phyloP scores from a whole-genome alignment of 495 filamentous ascomycete species.

The Annulohypoxylon bovei region DNA sequence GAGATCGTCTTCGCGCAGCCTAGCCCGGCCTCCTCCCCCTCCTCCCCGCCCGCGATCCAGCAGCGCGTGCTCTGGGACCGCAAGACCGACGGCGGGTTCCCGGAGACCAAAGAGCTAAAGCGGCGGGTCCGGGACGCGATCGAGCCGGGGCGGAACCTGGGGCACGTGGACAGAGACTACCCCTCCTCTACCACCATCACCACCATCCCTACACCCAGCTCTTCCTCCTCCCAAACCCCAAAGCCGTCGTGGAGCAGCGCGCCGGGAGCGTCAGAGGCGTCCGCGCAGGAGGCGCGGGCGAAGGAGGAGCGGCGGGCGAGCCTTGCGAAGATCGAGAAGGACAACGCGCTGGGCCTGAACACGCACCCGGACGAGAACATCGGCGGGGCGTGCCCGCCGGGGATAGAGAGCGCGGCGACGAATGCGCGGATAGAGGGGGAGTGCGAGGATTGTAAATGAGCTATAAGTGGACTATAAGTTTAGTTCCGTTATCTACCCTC shows the following conservation, averaged over 20 bases:
- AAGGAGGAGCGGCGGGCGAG: background rate
- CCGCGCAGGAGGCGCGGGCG: background rate
- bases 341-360: conserved; percentile 20
- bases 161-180: conserved; percentile 77
- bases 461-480: background rate
- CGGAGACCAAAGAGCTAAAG: conserved; percentile 92
- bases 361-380: conserved; percentile 20
- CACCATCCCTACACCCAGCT: no score
- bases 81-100: conserved; percentile 88
- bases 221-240: background rate
- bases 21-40: conserved; percentile 11
- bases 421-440: conserved; percentile 16
- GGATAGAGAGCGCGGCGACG: conserved; percentile 18
- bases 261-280: background rate
- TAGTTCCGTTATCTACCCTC: no score
- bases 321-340: conserved; percentile 3
- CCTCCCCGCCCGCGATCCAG: conserved; percentile 53
- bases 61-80: conserved; percentile 81
- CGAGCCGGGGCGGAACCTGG: conserved; percentile 77
- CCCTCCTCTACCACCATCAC: background rate
- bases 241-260: background rate
- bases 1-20: conserved; percentile 60
- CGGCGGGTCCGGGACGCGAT: conserved; percentile 85
- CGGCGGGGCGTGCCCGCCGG: conserved; percentile 30
- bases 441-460: conserved; percentile 44